Evolutionary conservation across 176 grass and related monocot species (phyloP), one percentile per base, ranked within the genome.

Genomic region (Paspalum notatum): DNA sequence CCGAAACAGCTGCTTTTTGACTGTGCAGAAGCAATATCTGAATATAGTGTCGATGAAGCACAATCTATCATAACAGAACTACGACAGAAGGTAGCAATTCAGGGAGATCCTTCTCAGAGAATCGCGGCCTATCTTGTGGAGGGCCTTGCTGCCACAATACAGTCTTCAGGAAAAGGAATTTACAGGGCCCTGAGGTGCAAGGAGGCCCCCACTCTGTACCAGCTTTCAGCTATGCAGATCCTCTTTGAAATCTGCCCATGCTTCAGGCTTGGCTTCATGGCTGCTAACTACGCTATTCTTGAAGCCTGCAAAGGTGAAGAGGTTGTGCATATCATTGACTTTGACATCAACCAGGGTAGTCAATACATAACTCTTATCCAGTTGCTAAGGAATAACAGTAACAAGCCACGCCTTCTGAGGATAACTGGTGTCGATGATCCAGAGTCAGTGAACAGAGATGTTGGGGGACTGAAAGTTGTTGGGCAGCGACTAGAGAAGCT

Each of bases 281-380:
- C 89, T 1, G 92, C 92, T 26, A 94, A 94, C 80, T 87, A 89
- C 32, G 86, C 89, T 20, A 91, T 94, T 77, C 71, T 85, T n/a
- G 92, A 94, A 74, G 86, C 92, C 54, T 87, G 75, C 75, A 94
- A 72, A 86, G 89, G 87, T n/a, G 89, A 91, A 67, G 70, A 87
- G 17, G 87, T 74, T 59, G 86, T 91, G 43, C 92, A 94, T 68
- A 94, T 94, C 32, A 87, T 94, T 65, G 92, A 94, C 85, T 94
- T 94, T 64, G 92, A 94, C 66, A 87, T 94, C 56, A 94, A 89
- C 71, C 92, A 94, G 88, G 92, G 92, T 66, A 91, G 83, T 64
- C 92, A 94, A 53, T 94, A 94, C 75, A 91, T 94, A 47, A 89
- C 81, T 3, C 53, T 94, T 46, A 87, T 94, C 66, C 84, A 91